A percentile compares a stretch with the other conserved stretches of the same genome.
Evolutionary conservation across 257 asterid genomes (phyloP).

Genomic region (Lycium barbarum): DNA sequence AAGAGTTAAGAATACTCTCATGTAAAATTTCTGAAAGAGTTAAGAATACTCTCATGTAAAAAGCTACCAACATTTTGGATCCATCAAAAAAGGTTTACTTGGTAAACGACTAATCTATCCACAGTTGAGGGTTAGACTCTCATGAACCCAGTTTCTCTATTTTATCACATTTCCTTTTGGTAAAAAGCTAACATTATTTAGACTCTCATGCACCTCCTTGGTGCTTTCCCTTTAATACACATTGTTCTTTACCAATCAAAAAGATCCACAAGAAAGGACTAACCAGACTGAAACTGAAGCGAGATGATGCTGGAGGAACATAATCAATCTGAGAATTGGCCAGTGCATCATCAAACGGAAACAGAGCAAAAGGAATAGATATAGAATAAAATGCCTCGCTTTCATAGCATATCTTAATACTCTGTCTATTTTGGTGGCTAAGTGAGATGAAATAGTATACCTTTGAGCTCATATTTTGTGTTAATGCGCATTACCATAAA

Average conservation of each 20-base stretch:
- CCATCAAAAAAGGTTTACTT: background rate
- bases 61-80: background rate
- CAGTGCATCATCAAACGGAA: background rate
- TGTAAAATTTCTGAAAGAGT: background rate
- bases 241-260: background rate
- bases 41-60: background rate
- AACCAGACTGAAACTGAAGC: background rate
- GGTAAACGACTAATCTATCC: background rate
- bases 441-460: background rate
- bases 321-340: background rate
- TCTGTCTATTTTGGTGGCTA: background rate
- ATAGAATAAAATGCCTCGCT: background rate
- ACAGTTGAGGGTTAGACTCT: background rate
- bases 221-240: constrained; percentile 5
- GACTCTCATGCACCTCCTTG: background rate
- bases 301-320: background rate
- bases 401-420: background rate
- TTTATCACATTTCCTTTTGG: background rate
- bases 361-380: background rate
- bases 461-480: background rate
- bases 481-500: background rate
- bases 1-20: background rate
- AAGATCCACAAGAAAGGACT: background rate
- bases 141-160: background rate
- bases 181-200: background rate